Base-by-base conservation (phyloP, 768 basidiomycete species). In the Gyrodon lividus region DNA sequence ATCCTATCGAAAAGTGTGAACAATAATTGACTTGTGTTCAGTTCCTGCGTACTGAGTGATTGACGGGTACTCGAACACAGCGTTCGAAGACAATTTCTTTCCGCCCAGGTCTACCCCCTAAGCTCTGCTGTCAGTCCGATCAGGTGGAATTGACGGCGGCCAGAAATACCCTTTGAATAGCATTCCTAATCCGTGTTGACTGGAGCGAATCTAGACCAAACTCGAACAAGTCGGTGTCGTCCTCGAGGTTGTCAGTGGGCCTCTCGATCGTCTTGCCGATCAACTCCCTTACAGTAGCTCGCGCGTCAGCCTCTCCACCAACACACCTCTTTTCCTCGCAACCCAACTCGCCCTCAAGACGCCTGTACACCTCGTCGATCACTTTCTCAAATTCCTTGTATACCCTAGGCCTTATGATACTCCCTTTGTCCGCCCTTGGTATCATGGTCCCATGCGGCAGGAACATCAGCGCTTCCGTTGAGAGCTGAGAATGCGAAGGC, bases 181-280 rank as follows among this genome's bases (percentile, higher is more conserved):
- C 64, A 58, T 82, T 83, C 20, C 79, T 62, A 24, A 83, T 73
- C n/a, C 78, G 66, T 4, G 76, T 75, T 10, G 76, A 77, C 51
- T 80, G 76, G 19, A 82, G 57, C 9, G 80, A 80, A 59, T 83
- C 79, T 26, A 83, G 69, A 22, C 82, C 82, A 42, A 75, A 79
- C 0, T 72, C 59, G 35, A 76, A 76, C 24, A 77, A 43, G 47
- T 80, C 78, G 22, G 70, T 71, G n/a, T 66, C 59, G 31, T 66
- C 61, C 38, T 52, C 43, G n/a, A 66, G 55, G 14, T 39, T 34
- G 10, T 56, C 55, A 3, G 53, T 42, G 9, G 51, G 50, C 24
- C 53, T 43, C 34, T 66, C 53, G 44, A 68, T 44, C 31, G 52
- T 68, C 66, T 33, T 56, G 28, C 28, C 28, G 19, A 68, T 59